Evolutionary conservation across 2,329 filamentous ascomycete genomes (phyloP).

Genomic region (Biscogniauxia marginata): DNA sequence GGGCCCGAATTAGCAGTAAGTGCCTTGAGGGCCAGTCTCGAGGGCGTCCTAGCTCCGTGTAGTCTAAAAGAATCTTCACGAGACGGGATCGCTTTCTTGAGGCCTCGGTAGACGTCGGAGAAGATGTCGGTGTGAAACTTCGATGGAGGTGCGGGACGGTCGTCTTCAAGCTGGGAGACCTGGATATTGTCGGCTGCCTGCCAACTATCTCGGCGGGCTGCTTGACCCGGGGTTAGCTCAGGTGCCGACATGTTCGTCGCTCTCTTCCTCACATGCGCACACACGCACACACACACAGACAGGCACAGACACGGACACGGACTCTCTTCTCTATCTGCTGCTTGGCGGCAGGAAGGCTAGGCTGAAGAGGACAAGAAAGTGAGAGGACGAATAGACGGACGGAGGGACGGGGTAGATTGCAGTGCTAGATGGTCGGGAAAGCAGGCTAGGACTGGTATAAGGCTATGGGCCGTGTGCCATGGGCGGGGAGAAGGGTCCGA

Average conservation of each 20-base stretch:
- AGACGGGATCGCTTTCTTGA: slow-evolving; percentile 46
- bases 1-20: slow-evolving; percentile 23
- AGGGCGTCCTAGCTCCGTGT: slow-evolving; percentile 39
- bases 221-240: slow-evolving; percentile 29
- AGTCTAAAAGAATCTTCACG: slow-evolving; percentile 45
- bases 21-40: slow-evolving; percentile 40
- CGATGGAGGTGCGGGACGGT: slow-evolving; percentile 33
- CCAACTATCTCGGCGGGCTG: slow-evolving; percentile 28
- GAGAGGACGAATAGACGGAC: slow-evolving; percentile 1
- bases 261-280: slow-evolving; percentile 9
- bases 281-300: background rate
- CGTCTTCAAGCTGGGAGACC: slow-evolving; percentile 33
- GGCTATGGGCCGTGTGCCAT: slow-evolving; percentile 10
- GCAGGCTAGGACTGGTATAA: slow-evolving; percentile 14
- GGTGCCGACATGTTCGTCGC: slow-evolving; percentile 25
- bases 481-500: slow-evolving; percentile 2
- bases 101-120: slow-evolving; percentile 51
- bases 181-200: slow-evolving; percentile 43
- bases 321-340: background rate
- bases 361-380: slow-evolving; percentile 8
- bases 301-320: background rate
- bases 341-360: background rate
- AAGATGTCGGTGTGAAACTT: slow-evolving; percentile 47
- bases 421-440: slow-evolving; percentile 7
- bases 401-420: slow-evolving; percentile 9